Percentiles rank a stretch among this genome's conserved stretches.
phyloP scores from a whole-genome alignment of 345 rosid species.

The Rhizophora apiculata region DNA sequence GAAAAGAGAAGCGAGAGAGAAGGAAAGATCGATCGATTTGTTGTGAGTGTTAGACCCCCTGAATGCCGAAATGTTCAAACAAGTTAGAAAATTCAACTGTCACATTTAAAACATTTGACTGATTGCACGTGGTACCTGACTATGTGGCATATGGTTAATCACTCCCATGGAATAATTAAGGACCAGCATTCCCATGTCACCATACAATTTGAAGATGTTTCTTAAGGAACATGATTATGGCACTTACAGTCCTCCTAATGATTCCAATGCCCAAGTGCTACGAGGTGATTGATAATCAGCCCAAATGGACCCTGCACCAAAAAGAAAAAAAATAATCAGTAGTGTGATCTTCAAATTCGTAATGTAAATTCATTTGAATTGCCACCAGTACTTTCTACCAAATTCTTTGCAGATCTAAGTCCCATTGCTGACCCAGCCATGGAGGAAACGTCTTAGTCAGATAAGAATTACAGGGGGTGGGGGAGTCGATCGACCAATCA shows the following conservation, averaged over 20 bases:
- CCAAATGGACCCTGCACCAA: slow-evolving; percentile 21
- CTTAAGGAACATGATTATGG: background rate
- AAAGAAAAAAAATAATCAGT: slow-evolving; percentile 2
- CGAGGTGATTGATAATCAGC: slow-evolving; percentile 18
- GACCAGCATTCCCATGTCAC: background rate
- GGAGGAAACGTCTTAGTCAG: background rate
- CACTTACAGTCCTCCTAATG: slow-evolving; percentile 13
- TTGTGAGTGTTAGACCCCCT: background rate
- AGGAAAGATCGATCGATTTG: background rate
- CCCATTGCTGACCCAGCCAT: too few species aligned
- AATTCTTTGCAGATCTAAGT: background rate
- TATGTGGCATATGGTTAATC: background rate
- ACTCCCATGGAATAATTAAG: background rate
- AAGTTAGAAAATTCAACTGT: background rate
- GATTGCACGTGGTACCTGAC: slow-evolving; percentile 9
- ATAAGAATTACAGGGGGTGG: background rate
- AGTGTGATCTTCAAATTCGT: background rate
- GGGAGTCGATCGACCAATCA: slow-evolving; percentile 10
- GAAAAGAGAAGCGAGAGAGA: background rate
- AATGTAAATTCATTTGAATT: background rate
- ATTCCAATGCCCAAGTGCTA: slow-evolving; percentile 6
- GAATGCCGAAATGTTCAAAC: too few species aligned
- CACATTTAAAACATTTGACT: background rate
- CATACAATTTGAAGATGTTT: background rate
- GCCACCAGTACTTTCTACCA: background rate